Evolutionary conservation across 352 stramenopile species (phyloP).

Genomic region (Globisporangium spiculum): DNA sequence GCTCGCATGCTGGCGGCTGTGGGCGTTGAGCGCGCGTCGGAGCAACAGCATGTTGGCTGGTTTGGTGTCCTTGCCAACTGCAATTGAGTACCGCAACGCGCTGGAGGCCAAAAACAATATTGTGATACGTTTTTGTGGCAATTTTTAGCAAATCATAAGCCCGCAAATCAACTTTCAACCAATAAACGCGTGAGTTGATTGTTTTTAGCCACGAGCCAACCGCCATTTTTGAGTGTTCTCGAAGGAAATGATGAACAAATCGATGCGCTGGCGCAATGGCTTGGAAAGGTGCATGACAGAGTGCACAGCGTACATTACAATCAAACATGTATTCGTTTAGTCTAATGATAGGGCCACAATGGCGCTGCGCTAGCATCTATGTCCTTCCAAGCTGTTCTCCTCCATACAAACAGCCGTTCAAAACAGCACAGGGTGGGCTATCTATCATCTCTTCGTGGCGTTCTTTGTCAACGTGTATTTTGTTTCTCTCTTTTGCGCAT

Average conservation of each 20-base stretch:
- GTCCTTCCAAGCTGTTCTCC: neutral
- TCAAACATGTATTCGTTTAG: neutral
- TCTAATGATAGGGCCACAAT: neutral
- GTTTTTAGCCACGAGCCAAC: slow-evolving; percentile 2
- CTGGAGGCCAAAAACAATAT: neutral
- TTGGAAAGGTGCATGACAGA: neutral
- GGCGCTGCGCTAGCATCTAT: neutral
- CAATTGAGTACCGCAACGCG: neutral
- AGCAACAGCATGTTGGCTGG: slow-evolving; percentile 10
- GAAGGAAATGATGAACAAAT: slow-evolving; percentile 8
- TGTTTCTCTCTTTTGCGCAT: slow-evolving; percentile 15
- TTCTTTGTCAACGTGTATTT: neutral
- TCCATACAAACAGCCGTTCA: neutral
- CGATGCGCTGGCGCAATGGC: neutral
- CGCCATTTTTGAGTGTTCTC: slow-evolving; percentile 7
- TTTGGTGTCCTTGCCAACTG: neutral
- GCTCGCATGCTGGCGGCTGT: neutral
- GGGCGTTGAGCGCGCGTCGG: slow-evolving; percentile 4
- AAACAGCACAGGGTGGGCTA: too few relatives aligned
- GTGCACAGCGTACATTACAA: neutral
- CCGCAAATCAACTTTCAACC: neutral
- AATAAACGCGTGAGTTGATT: neutral
- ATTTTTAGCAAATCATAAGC: slow-evolving; percentile 10
- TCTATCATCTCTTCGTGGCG: neutral
- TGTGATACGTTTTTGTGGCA: neutral